phyloP scores from a whole-genome alignment of 169 alveolate genomes.

The Perkinsus marinus region DNA sequence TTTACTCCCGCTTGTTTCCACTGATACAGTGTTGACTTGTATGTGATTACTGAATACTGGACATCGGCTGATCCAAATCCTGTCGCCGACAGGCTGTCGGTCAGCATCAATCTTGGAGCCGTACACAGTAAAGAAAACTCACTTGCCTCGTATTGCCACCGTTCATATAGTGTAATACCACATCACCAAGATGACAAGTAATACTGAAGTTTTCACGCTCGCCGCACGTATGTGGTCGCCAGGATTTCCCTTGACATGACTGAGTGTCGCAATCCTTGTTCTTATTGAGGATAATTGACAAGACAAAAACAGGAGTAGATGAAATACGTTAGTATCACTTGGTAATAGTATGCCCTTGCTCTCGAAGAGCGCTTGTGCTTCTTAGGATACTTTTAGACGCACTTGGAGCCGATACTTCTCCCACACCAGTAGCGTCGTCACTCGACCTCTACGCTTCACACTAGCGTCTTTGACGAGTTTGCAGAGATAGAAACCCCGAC shows the following conservation, averaged over 20 bases:
- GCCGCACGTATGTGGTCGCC: neutral
- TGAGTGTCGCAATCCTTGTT: no score
- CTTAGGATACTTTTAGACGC: neutral
- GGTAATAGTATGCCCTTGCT: neutral
- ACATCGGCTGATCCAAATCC: no score
- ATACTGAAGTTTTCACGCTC: neutral
- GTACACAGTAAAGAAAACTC: no score
- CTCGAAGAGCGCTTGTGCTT: neutral
- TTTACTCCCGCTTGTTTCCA: no score
- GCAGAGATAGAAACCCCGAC: constrained; percentile 25
- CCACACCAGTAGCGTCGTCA: neutral
- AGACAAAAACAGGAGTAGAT: neutral
- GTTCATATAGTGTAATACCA: neutral
- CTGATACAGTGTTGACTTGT: no score
- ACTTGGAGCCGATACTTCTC: neutral
- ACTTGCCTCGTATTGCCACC: neutral
- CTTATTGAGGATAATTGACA: neutral
- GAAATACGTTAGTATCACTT: neutral
- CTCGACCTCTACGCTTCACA: neutral
- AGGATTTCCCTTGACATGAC: neutral
- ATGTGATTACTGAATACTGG: no score
- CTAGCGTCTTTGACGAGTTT: constrained; percentile 2
- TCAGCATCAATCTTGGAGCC: no score
- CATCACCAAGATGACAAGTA: neutral
- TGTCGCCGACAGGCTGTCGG: no score